A percentile compares a stretch with the other conserved stretches of the same genome.
Conservation (phyloP, 148 eudicot species). For the Rheum nobile region DNA sequence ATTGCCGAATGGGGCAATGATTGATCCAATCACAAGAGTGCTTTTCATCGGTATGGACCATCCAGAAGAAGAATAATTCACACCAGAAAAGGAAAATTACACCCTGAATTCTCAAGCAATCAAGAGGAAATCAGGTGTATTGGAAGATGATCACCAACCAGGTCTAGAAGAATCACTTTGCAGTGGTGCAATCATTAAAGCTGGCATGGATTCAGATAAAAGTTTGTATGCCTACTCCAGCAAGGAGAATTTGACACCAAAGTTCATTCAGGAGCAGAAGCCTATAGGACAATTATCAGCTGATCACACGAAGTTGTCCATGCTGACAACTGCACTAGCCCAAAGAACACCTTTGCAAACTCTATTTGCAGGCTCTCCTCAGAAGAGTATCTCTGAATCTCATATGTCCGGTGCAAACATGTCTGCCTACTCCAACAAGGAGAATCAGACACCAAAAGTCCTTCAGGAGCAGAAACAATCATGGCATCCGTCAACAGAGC, state of each 20-base stretch:
- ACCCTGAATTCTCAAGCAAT: constrained; percentile 23
- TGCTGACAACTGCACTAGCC: not conserved
- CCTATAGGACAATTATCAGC: constrained; percentile 20
- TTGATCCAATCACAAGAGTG: constrained; percentile 18
- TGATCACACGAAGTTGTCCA: constrained; percentile 11
- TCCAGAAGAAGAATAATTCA: constrained; percentile 25
- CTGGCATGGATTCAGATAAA: too few relatives aligned
- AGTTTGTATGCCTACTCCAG: constrained; percentile 17
- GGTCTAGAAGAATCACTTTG: too few relatives aligned
- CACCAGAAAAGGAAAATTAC: constrained; percentile 37
- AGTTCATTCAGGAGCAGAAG: constrained; percentile 20
- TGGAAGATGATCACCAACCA: too few relatives aligned
- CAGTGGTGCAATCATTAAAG: too few relatives aligned
- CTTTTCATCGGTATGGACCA: constrained; percentile 3
- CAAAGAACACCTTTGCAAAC: too few relatives aligned
- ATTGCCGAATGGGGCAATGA: constrained; percentile 3
- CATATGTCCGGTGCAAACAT: too few relatives aligned
- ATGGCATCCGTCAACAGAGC: not conserved
- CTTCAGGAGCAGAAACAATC: too few relatives aligned
- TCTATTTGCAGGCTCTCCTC: too few relatives aligned
- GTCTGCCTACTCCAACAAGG: too few relatives aligned
- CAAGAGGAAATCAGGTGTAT: not conserved
- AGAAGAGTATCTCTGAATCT: too few relatives aligned
- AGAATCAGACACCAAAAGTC: too few relatives aligned
- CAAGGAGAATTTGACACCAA: constrained; percentile 34